Evolutionary conservation across 176 grass and related monocot species (phyloP).

Genomic region (Zoysia japonica): DNA sequence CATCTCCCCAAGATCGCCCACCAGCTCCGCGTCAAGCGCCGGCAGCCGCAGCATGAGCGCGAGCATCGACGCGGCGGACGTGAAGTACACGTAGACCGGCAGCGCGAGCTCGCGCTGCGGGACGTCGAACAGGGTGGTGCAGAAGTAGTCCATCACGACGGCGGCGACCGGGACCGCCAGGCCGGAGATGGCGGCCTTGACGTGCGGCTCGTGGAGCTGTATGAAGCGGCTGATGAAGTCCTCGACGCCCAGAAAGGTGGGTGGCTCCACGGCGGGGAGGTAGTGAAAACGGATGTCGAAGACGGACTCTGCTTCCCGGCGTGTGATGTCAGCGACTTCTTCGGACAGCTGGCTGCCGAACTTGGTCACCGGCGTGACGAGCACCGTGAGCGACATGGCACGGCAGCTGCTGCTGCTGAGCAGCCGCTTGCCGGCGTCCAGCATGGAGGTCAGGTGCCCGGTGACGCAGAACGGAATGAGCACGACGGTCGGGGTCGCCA

Average conservation of each 20-base stretch:
- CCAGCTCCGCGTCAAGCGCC: slow-evolving; percentile 24
- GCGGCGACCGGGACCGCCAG: slow-evolving; percentile 7
- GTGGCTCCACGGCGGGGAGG: slow-evolving; percentile 36
- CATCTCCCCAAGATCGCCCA: slow-evolving; percentile 13
- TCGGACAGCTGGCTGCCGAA: neutral
- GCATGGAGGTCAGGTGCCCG: neutral
- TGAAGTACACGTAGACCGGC: slow-evolving; percentile 44
- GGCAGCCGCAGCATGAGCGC: slow-evolving; percentile 44
- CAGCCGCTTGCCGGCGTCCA: slow-evolving; percentile 25
- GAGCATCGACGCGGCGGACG: slow-evolving; percentile 23
- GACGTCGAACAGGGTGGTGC: slow-evolving; percentile 46
- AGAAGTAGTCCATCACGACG: slow-evolving; percentile 48
- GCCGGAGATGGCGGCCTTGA: slow-evolving; percentile 32
- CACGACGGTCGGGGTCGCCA: neutral
- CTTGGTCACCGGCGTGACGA: slow-evolving; percentile 14
- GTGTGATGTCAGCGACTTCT: neutral
- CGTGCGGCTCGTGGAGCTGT: slow-evolving; percentile 20
- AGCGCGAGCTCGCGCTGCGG: slow-evolving; percentile 28
- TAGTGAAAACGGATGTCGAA: slow-evolving; percentile 28
- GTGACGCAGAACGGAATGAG: neutral
- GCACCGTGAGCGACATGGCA: slow-evolving; percentile 22
- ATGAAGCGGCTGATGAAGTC: slow-evolving; percentile 39
- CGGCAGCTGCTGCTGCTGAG: neutral
- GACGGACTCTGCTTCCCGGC: neutral
- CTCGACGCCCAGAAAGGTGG: neutral